These are phyloP conservation scores for Amanita phalloides DNA, from an alignment of 768 basidiomycete species.

Conservation along the genomic window DNA sequence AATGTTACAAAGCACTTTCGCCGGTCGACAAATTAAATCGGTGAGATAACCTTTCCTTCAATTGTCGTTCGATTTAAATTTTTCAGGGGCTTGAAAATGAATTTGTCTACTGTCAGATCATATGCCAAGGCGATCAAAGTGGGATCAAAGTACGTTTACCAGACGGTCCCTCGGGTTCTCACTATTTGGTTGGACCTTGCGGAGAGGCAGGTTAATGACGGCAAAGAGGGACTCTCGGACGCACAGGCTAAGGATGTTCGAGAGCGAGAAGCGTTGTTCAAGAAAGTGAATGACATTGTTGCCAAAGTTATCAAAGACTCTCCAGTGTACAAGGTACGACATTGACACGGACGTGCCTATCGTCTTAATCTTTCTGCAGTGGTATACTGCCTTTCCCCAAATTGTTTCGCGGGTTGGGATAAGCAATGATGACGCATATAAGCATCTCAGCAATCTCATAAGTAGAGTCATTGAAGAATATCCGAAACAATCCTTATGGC, in stretches of 20 bases:
- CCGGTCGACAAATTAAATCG: constrained; percentile 31
- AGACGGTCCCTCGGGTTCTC: constrained; percentile 86
- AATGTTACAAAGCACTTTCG: constrained; percentile 50
- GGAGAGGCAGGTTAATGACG: constrained; percentile 24
- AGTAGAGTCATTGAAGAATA: constrained; percentile 64
- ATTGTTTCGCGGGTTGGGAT: constrained; percentile 92
- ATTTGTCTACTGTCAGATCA: constrained; percentile 49
- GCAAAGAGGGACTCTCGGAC: no score
- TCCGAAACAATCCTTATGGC: constrained; percentile 89
- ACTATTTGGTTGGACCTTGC: constrained; percentile 93
- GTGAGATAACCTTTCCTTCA: constrained; percentile 15
- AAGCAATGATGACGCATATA: constrained; percentile 46
- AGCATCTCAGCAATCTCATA: constrained; percentile 56
- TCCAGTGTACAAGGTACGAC: constrained; percentile 67
- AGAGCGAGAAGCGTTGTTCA: constrained; percentile 26
- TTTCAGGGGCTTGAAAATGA: constrained; percentile 52
- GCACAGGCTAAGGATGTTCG: constrained; percentile 15
- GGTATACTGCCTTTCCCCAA: constrained; percentile 94
- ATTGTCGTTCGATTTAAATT: not conserved
- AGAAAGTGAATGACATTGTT: constrained; percentile 47
- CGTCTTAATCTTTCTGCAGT: constrained; percentile 35
- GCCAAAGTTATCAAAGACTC: constrained; percentile 44
- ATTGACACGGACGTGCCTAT: constrained; percentile 6
- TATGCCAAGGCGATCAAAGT: constrained; percentile 62
- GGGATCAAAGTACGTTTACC: constrained; percentile 95